Evolutionary conservation across 768 basidiomycete species (phyloP).

Genomic region (Kwoniella europaea): DNA sequence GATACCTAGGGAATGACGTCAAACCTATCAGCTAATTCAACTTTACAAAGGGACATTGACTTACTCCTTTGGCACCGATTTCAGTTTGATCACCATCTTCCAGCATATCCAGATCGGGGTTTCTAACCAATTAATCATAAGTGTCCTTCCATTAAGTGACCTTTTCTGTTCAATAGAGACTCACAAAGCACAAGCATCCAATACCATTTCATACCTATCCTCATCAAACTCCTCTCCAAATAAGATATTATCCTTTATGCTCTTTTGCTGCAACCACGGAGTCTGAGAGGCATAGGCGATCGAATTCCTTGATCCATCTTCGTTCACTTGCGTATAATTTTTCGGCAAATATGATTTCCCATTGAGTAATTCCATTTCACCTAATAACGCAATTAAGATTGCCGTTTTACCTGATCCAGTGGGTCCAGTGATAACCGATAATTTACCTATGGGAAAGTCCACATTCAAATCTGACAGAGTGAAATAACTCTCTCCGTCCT

Average conservation of each 20-base stretch:
- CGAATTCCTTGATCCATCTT: constrained; percentile 58
- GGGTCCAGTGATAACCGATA: constrained; percentile 73
- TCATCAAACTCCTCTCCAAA: constrained; percentile 56
- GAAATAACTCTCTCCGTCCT: constrained; percentile 64
- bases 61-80: constrained; percentile 52
- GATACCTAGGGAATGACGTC: constrained; percentile 18
- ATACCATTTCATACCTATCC: constrained; percentile 45
- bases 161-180: not conserved
- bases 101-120: constrained; percentile 54
- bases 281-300: constrained; percentile 77
- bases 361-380: constrained; percentile 58
- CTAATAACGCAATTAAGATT: constrained; percentile 64
- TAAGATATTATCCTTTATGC: constrained; percentile 58
- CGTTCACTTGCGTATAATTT: constrained; percentile 62
- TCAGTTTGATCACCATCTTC: constrained; percentile 62
- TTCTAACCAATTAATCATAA: constrained; percentile 16
- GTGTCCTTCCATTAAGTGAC: not conserved
- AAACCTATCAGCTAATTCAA: not conserved
- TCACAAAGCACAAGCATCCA: constrained; percentile 54
- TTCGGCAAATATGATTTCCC: constrained; percentile 72
- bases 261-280: constrained; percentile 59
- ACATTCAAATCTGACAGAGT: constrained; percentile 72
- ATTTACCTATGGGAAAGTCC: constrained; percentile 71
- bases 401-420: constrained; percentile 86
- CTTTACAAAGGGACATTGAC: not conserved